Percentiles rank a stretch among this genome's conserved stretches.
Conservation (phyloP, 148 eudicot species). For the Arctostaphylos glauca region DNA sequence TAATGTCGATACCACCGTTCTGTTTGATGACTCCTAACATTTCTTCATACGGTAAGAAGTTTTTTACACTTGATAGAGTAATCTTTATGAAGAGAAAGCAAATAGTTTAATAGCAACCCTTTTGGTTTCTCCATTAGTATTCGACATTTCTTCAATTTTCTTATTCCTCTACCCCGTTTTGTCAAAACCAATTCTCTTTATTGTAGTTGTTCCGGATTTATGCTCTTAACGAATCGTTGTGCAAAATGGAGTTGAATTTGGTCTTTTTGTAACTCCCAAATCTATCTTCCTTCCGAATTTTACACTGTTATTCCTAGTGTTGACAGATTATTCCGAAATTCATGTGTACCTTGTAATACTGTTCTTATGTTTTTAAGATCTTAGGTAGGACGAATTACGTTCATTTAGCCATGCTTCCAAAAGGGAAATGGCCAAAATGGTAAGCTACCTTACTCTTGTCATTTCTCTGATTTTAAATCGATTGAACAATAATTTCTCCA, state of each 20-base stretch:
- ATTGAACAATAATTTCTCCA: neutral
- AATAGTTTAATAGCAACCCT: neutral
- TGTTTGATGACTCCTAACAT: neutral
- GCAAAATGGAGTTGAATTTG: neutral
- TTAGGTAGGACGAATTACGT: conserved; percentile 70
- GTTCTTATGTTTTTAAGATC: conserved; percentile 4
- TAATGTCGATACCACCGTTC: neutral
- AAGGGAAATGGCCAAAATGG: conserved; percentile 97
- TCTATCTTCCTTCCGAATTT: neutral
- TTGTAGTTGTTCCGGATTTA: neutral
- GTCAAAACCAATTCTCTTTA: neutral
- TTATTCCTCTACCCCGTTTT: neutral
- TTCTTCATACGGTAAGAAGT: neutral
- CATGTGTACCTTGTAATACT: neutral
- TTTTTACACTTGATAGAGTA: too few species aligned
- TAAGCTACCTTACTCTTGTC: conserved; percentile 29
- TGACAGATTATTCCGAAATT: neutral
- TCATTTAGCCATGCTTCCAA: conserved; percentile 65
- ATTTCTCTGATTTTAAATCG: neutral
- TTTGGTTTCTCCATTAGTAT: neutral
- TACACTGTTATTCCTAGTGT: neutral
- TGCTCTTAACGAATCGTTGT: neutral
- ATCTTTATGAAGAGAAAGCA: neutral
- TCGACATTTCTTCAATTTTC: neutral
- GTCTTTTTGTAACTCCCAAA: neutral